These are phyloP conservation scores for Dimocarpus longan DNA, from an alignment of 345 rosid genomes.

Conservation along the genomic window DNA sequence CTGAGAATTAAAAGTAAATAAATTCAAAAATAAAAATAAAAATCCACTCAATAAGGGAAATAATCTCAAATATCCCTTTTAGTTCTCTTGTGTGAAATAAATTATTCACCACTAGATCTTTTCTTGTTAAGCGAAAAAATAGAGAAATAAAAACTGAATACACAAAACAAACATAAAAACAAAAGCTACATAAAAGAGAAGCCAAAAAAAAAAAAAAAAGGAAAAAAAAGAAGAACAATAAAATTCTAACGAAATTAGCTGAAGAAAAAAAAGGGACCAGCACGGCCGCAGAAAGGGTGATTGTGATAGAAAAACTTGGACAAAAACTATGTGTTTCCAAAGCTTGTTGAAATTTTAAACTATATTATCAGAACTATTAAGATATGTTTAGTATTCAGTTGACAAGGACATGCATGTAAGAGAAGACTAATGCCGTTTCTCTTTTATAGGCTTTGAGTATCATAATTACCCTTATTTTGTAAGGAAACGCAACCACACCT, in stretches of 20 bases:
- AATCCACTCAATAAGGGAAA: conserved; percentile 4
- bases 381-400: too few species aligned
- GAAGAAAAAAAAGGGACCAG: too few species aligned
- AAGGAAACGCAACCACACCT: not conserved
- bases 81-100: not conserved
- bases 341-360: conserved; percentile 8
- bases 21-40: not conserved
- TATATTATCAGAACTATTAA: not conserved
- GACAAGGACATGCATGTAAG: not conserved
- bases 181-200: not conserved
- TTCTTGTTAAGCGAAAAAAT: not conserved
- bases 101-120: not conserved
- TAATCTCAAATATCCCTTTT: conserved; percentile 12
- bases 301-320: not conserved
- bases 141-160: not conserved
- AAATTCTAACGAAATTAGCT: too few species aligned
- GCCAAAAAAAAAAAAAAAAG: too few species aligned
- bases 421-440: not conserved
- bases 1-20: not conserved
- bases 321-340: too few species aligned
- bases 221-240: too few species aligned
- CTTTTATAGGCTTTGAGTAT: not conserved
- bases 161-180: not conserved
- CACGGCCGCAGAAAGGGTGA: not conserved
- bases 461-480: not conserved